Conservation (phyloP, 108 stramenopile genomes). For the Nitzschia inconspicua region DNA sequence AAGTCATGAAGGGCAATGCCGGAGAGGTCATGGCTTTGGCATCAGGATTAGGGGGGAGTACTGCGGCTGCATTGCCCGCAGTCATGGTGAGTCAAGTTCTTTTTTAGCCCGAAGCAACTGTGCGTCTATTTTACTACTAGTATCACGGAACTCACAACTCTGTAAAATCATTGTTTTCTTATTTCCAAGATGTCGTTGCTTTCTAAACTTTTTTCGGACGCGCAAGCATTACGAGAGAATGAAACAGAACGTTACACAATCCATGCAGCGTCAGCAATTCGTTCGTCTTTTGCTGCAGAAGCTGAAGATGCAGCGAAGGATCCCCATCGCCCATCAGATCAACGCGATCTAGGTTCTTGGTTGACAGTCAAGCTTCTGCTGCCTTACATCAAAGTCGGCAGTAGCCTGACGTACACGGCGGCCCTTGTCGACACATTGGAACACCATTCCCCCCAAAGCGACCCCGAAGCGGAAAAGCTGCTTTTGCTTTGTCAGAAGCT, state of each 20-base stretch:
- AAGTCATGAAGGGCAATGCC: slow-evolving; percentile 68
- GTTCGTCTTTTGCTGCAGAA: slow-evolving; percentile 67
- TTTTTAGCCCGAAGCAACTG: too few species aligned
- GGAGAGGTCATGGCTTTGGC: slow-evolving; percentile 48
- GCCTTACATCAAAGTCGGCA: slow-evolving; percentile 51
- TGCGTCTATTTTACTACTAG: too few species aligned
- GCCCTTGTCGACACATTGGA: slow-evolving; percentile 50
- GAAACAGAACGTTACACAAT: not conserved
- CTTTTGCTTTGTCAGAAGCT: slow-evolving; percentile 41
- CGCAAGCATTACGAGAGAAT: not conserved
- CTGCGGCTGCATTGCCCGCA: slow-evolving; percentile 77
- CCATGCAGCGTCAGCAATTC: slow-evolving; percentile 46
- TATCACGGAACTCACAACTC: too few species aligned
- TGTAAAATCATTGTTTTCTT: too few species aligned
- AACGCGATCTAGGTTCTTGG: slow-evolving; percentile 60
- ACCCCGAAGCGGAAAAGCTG: slow-evolving; percentile 62
- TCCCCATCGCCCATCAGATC: too few species aligned
- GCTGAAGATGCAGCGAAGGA: too few species aligned
- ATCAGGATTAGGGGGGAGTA: slow-evolving; percentile 61
- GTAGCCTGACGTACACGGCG: slow-evolving; percentile 50
- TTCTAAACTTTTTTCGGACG: too few species aligned
- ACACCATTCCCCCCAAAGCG: slow-evolving; percentile 54
- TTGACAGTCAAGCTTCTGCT: slow-evolving; percentile 55
- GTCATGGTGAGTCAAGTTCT: slow-evolving; percentile 74
- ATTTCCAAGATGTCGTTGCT: too few species aligned